These are phyloP conservation scores for Cystobasidiopsis lactophilus DNA, from an alignment of 768 basidiomycete species.

Conservation along the genomic window DNA sequence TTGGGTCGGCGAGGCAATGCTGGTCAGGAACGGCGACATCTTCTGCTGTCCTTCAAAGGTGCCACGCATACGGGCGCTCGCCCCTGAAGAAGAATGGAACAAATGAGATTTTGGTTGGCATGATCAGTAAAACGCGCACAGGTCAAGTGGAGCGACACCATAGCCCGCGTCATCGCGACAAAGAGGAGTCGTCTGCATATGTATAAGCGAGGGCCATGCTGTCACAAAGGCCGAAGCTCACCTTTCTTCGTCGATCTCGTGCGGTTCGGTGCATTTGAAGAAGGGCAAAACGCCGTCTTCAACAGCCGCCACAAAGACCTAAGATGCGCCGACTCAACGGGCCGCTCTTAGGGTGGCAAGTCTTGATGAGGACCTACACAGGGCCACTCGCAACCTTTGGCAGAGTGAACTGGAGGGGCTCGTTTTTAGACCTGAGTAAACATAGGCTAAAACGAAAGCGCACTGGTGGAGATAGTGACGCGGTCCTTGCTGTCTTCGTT, in stretches of 20 bases:
- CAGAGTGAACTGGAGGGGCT: conserved; percentile 43
- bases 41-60: neutral
- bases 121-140: too few species aligned
- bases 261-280: conserved; percentile 33
- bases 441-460: neutral
- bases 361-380: too few species aligned
- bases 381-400: conserved; percentile 82
- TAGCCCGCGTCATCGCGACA: conserved; percentile 71
- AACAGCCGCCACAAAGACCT: conserved; percentile 52
- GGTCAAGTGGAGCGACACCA: conserved; percentile 42
- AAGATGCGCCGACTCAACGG: too few species aligned
- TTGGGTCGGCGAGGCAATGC: conserved; percentile 10
- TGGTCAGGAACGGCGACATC: neutral
- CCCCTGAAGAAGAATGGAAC: neutral
- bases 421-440: neutral
- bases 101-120: neutral
- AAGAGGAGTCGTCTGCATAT: conserved; percentile 49
- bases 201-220: neutral
- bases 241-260: conserved; percentile 66
- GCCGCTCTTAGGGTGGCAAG: too few species aligned
- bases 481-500: conserved; percentile 27
- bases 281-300: conserved; percentile 58
- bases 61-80: neutral
- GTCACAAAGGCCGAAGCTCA: conserved; percentile 20
- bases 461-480: conserved; percentile 60